phyloP scores from a whole-genome alignment of 1,284 basidiomycete genomes.

The Ustilago crameri region DNA sequence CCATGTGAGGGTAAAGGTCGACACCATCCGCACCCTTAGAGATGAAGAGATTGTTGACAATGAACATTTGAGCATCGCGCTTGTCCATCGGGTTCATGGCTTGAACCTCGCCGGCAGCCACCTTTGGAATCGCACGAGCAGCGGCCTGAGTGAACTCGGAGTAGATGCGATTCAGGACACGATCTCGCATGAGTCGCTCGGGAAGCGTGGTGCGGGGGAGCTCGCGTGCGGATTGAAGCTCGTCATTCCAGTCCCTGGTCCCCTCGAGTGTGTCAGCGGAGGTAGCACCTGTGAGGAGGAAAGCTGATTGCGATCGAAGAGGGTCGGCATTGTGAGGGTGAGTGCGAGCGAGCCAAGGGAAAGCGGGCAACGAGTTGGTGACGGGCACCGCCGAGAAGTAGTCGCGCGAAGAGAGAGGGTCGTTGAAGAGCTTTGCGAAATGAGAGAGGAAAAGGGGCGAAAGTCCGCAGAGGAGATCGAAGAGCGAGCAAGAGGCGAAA shows the following conservation, averaged over 20 bases:
- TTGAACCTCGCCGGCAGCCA: conserved; percentile 71
- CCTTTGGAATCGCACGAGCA: conserved; percentile 71
- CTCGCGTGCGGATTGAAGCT: conserved; percentile 73
- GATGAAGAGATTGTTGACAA: conserved; percentile 74
- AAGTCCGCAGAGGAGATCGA: conserved; percentile 72
- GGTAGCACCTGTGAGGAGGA: conserved; percentile 72
- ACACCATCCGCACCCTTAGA: conserved; percentile 73
- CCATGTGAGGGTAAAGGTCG: conserved; percentile 72
- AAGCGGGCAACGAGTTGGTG: conserved; percentile 72
- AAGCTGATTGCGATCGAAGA: conserved; percentile 73
- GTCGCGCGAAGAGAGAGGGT: conserved; percentile 66
- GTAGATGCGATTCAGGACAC: conserved; percentile 72
- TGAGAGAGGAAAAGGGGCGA: conserved; percentile 65
- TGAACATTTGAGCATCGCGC: conserved; percentile 72
- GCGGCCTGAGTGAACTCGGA: conserved; percentile 73
- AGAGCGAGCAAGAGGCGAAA: conserved; percentile 70
- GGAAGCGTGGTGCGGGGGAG: conserved; percentile 71
- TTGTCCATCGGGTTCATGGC: conserved; percentile 74
- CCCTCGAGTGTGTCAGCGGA: conserved; percentile 71
- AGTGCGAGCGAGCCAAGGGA: conserved; percentile 71
- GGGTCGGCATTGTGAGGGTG: conserved; percentile 70
- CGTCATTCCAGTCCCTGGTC: conserved; percentile 75
- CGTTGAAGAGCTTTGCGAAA: conserved; percentile 67
- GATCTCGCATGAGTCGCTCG: conserved; percentile 72
- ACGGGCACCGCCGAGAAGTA: conserved; percentile 70